Base-by-base conservation (phyloP, 371 early-diverging fungal genomes). In the Rhizopus arrhizus region DNA sequence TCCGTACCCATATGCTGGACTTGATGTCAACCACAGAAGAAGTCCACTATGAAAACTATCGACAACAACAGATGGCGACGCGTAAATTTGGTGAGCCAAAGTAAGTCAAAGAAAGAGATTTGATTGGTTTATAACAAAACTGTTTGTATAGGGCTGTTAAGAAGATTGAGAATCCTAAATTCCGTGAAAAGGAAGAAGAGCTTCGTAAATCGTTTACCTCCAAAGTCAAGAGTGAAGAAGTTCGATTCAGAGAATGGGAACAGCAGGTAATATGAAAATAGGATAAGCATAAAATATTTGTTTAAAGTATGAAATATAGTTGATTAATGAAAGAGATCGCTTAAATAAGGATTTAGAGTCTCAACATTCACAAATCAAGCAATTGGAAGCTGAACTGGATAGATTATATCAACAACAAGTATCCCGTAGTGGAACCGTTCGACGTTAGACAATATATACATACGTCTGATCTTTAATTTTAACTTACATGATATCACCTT, bases 211-310 rank as follows among this genome's bases (percentile, higher is more conserved):
- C 91, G 45, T 96, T 98, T 70, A 94, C 97, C 48, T 95, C 96
- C 70, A 94, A 96, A 70, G 98, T 96, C 58, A 85, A 91, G 60
- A 65, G 85, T 66, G 96, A 98, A 78, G 98, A 98, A 82, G 83
- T 85, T 67, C 74, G 96, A 62, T 98, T 98, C 87, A 87, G 96
- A 65, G 87, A 93, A 70, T 98, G 98, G 98, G 98, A 96, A 72
- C 94, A 95, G 74, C 92, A 87, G 84, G 92, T 92, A 79, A 51
- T 45, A 15, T n/a, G 15, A 15, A 31, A 3, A 40, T 2, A 10
- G 32, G 43, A 11, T 0, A 29, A 36, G 12, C 3, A 22, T 13
- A 9, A 15, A 47, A 10, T 56, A 47, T 43, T 11, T 33, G 6
- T 15, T 22, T 22, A n/a, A 32, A 41, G 2, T 16, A 48, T 15